phyloP scores from a whole-genome alignment of 2,329 filamentous ascomycete species.

The Helotiales sp. region DNA sequence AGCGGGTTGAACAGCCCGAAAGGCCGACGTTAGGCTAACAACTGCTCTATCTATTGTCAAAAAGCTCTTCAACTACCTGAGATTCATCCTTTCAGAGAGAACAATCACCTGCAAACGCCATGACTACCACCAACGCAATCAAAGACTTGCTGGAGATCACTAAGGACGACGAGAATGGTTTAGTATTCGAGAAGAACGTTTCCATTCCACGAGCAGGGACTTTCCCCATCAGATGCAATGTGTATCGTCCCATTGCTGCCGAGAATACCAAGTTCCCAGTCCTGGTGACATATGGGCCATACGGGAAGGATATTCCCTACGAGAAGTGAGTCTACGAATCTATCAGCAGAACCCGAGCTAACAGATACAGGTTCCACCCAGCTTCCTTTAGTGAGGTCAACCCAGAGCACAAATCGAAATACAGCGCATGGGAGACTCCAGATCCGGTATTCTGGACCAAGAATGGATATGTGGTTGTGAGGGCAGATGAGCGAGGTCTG shows the following conservation, averaged over 20 bases:
- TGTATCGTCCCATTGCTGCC: constrained; percentile 47
- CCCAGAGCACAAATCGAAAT: constrained; percentile 41
- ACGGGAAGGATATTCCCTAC: constrained; percentile 72
- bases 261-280: constrained; percentile 51
- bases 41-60: neutral
- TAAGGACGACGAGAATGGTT: constrained; percentile 20
- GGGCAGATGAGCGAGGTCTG: constrained; percentile 50
- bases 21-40: neutral
- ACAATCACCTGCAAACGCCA: neutral
- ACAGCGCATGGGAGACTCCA: constrained; percentile 46
- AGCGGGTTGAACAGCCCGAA: neutral
- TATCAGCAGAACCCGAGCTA: neutral
- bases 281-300: constrained; percentile 70
- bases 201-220: constrained; percentile 38
- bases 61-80: neutral
- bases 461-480: constrained; percentile 42
- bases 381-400: constrained; percentile 49
- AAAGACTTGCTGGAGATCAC: constrained; percentile 18
- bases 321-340: constrained; percentile 37
- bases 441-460: constrained; percentile 44
- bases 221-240: constrained; percentile 47
- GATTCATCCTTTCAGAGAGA: neutral
- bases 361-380: constrained; percentile 43
- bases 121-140: constrained; percentile 14
- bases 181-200: constrained; percentile 49